A percentile compares a stretch with the other conserved stretches of the same genome.
Evolutionary conservation across 768 basidiomycete genomes (phyloP).

Genomic region (Tephrocybe sp.): DNA sequence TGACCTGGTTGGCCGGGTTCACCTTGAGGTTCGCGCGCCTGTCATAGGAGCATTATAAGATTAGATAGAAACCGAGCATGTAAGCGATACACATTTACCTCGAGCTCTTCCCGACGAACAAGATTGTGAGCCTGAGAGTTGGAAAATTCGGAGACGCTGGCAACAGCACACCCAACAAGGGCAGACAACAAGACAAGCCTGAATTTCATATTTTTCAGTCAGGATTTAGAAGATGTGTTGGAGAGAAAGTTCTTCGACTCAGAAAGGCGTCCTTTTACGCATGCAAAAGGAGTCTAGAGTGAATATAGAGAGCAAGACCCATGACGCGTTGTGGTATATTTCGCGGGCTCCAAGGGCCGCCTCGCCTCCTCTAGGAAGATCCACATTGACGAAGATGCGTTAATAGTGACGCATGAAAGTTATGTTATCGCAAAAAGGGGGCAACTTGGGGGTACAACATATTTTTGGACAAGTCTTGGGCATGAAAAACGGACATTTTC

Average conservation of each 20-base stretch:
- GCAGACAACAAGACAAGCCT: slow-evolving; percentile 8
- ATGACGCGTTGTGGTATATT: slow-evolving; percentile 5
- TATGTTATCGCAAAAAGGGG: not conserved
- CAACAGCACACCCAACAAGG: slow-evolving; percentile 9
- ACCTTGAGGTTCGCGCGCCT: slow-evolving; percentile 9
- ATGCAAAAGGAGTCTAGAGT: slow-evolving; percentile 7
- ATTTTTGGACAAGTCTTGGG: not conserved
- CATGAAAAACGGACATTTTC: too few species aligned
- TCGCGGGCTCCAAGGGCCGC: not conserved
- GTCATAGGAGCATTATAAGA: not conserved
- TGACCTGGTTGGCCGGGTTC: slow-evolving; percentile 11
- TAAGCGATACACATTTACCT: not conserved
- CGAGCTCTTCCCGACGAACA: not conserved
- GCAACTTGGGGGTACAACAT: not conserved
- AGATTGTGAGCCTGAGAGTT: not conserved
- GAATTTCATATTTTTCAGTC: slow-evolving; percentile 3
- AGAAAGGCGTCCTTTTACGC: slow-evolving; percentile 6
- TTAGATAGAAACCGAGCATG: not conserved
- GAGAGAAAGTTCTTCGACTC: not conserved
- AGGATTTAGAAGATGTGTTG: not conserved
- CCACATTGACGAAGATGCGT: too few species aligned
- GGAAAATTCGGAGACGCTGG: not conserved
- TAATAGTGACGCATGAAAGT: not conserved
- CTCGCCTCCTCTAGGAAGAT: not conserved
- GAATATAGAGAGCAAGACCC: slow-evolving; percentile 6